Conservation (phyloP, 257 asterid genomes). For the Solanum dulcamara region DNA sequence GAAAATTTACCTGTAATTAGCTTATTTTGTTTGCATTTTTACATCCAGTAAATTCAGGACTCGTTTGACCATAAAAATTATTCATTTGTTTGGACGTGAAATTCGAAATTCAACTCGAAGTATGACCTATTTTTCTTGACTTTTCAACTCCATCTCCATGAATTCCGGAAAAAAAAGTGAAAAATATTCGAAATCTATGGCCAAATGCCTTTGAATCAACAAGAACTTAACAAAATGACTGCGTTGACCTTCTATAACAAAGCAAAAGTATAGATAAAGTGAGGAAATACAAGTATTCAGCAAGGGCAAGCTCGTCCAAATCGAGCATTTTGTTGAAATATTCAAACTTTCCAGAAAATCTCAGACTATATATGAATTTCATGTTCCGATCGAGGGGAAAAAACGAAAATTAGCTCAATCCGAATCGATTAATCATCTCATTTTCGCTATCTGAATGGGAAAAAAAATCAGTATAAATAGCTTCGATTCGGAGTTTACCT, state of each 20-base stretch:
- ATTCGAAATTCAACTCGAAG: background rate
- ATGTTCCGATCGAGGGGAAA: background rate
- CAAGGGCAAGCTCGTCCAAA: background rate
- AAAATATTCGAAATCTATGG: background rate
- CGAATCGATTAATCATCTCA: background rate
- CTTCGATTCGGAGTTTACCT: constrained; percentile 23
- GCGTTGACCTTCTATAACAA: background rate
- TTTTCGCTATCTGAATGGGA: background rate
- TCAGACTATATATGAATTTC: background rate
- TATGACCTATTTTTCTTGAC: background rate
- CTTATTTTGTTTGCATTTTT: background rate
- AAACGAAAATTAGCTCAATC: background rate
- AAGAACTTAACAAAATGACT: background rate
- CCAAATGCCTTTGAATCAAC: background rate
- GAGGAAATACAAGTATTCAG: background rate
- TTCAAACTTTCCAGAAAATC: background rate
- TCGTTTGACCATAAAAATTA: background rate
- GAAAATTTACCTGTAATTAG: background rate
- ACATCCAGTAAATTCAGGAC: background rate
- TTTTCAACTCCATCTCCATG: background rate
- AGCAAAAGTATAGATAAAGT: background rate
- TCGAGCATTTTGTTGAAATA: background rate
- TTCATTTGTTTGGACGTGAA: background rate
- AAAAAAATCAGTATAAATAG: background rate
- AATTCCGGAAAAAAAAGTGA: background rate